These are phyloP conservation scores for Fusarium hainanense DNA, from an alignment of 2,329 filamentous ascomycete species.

Conservation along the genomic window DNA sequence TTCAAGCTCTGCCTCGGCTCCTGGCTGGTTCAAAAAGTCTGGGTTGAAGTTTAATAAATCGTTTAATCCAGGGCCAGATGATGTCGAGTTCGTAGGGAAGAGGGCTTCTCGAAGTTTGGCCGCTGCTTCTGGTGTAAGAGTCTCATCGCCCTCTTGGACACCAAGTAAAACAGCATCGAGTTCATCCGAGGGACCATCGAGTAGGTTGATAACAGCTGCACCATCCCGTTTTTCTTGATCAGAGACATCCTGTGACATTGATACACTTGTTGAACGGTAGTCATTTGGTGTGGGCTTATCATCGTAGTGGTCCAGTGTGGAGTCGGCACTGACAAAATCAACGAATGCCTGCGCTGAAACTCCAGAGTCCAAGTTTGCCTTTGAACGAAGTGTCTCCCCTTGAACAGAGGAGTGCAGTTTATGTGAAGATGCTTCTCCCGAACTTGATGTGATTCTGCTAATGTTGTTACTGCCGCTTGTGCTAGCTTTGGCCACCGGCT, in stretches of 20 bases:
- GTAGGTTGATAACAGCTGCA: conserved; percentile 53
- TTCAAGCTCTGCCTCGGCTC: conserved; percentile 30
- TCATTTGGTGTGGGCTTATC: neutral
- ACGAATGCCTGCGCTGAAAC: conserved; percentile 49
- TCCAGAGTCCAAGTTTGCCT: conserved; percentile 40
- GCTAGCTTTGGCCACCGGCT: conserved; percentile 37
- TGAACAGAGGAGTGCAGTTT: conserved; percentile 27
- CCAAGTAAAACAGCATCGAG: conserved; percentile 35
- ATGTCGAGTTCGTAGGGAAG: conserved; percentile 46
- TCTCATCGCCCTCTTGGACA: conserved; percentile 32
- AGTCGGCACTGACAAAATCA: conserved; percentile 38
- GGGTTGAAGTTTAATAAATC: conserved; percentile 64
- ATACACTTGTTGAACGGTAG: neutral
- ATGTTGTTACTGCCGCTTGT: conserved; percentile 25
- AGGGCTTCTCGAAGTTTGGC: conserved; percentile 53
- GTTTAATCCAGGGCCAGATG: conserved; percentile 52
- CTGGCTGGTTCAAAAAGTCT: conserved; percentile 50
- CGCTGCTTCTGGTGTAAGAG: conserved; percentile 46
- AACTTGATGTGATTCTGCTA: conserved; percentile 23
- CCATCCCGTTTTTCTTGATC: conserved; percentile 51
- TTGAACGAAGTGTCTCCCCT: conserved; percentile 33
- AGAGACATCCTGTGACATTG: neutral
- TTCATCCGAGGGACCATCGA: conserved; percentile 46
- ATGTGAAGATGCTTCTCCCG: conserved; percentile 40
- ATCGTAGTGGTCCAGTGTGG: conserved; percentile 21